Evolutionary conservation across 192 early-diverging fungal genomes (phyloP).

Genomic region (Coemansia sp.): DNA sequence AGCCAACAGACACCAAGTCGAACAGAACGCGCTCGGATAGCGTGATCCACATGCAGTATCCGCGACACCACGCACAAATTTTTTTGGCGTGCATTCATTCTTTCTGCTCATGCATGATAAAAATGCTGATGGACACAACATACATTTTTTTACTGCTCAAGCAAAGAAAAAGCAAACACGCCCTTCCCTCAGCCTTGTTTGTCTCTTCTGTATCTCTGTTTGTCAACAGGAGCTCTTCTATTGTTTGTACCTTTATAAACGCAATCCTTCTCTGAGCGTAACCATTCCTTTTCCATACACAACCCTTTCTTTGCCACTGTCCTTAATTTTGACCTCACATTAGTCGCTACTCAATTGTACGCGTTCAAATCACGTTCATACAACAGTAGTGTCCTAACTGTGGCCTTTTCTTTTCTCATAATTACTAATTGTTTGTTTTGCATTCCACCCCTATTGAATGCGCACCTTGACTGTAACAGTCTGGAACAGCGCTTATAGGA

Average conservation of each 20-base stretch:
- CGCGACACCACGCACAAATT: no score
- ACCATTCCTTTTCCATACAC: not conserved
- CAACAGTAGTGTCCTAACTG: not conserved
- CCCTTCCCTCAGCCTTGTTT: not conserved
- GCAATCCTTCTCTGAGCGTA: not conserved
- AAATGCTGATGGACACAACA: no score
- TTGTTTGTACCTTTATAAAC: constrained; percentile 1
- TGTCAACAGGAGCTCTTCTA: not conserved
- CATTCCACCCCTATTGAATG: not conserved
- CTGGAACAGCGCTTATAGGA: not conserved
- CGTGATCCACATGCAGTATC: no score
- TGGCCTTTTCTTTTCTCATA: not conserved
- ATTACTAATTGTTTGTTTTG: constrained; percentile 7
- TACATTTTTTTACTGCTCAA: not conserved
- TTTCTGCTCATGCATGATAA: no score
- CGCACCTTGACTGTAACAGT: not conserved
- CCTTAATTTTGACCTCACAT: not conserved
- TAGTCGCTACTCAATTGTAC: not conserved
- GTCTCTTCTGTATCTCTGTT: not conserved
- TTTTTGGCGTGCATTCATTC: no score
- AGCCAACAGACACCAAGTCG: no score
- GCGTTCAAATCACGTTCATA: not conserved
- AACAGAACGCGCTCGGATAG: no score
- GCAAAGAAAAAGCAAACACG: not conserved
- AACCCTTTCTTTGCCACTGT: not conserved